Evolutionary conservation across 2,329 filamentous ascomycete species (phyloP), one percentile per base, ranked within the genome.

Genomic region (Aspergillus ruber): DNA sequence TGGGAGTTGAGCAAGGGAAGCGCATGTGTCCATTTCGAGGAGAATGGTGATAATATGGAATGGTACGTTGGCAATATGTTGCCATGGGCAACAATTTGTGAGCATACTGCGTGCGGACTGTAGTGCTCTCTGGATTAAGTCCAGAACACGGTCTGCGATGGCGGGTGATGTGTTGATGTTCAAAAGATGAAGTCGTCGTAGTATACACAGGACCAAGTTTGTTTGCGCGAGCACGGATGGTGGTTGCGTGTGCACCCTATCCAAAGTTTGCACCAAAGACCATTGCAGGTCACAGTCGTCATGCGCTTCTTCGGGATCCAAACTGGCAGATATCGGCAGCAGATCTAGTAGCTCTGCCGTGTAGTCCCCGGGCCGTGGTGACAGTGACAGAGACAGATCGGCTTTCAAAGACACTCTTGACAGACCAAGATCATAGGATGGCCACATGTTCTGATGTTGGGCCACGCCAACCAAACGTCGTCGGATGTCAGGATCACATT

Each of bases 361-460:
- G 42, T 63, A 72, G 48, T 80, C 74, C 0, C 74, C 74, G 0
- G 66, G 62, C 4, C 63, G 61, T 0, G 63, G 54, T 0, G 62
- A 58, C 0, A 73, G 69, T 12, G 73, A 60, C 3, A 68, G 38
- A 1, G 54, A 50, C 0, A 56, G n/a, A 12, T 57, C 49, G 52
- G 3, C 64, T 61, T 10, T 68, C 0, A 79, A 66, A 44, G 66
- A 49, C 0, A 80, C 75, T n/a, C 75, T 65, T 0, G 76, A 77
- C 0, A 76, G 68, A 0, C 79, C 79, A 44, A 80, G 71, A 48
- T 82, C 78, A 52, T 78, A 81, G 0, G 77, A 80, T 10, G 74
- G 74, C 78, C 78, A 81, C 3, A 74, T 73, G 53, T 81, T 80
- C 6, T 80, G 65, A 51, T 81, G 78, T n/a, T 77, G 73, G 0